These are phyloP conservation scores for Ecytonucleospora hepatopenaei DNA, from an alignment of 371 early-diverging fungal species.

Conservation along the genomic window DNA sequence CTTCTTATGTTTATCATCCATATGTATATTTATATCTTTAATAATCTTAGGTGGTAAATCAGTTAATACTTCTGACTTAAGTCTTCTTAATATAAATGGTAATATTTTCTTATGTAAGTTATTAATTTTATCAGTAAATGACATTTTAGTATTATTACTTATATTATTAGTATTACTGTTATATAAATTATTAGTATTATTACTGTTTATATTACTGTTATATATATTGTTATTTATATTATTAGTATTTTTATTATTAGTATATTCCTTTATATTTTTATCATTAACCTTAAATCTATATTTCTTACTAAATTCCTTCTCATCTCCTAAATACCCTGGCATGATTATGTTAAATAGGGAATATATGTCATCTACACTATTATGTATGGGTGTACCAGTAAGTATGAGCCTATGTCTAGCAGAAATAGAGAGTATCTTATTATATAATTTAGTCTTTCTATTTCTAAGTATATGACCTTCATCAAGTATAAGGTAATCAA, in stretches of 20 bases:
- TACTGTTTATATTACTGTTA: too few relatives aligned
- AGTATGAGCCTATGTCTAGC: slow-evolving; percentile 69
- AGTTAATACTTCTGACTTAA: slow-evolving; percentile 90
- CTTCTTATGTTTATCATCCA: slow-evolving; percentile 66
- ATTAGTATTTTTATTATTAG: slow-evolving; percentile 9
- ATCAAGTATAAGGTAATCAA: slow-evolving; percentile 90
- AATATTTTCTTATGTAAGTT: slow-evolving; percentile 83
- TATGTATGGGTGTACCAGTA: slow-evolving; percentile 97
- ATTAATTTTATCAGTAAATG: slow-evolving; percentile 63
- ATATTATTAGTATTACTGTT: slow-evolving; percentile 21
- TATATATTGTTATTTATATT: too few relatives aligned
- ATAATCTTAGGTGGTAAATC: slow-evolving; percentile 98
- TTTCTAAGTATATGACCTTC: slow-evolving; percentile 98
- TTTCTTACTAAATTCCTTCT: slow-evolving; percentile 40
- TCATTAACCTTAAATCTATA: slow-evolving; percentile 62
- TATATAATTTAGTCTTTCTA: slow-evolving; percentile 76
- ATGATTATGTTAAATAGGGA: slow-evolving; percentile 75
- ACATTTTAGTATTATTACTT: slow-evolving; percentile 50
- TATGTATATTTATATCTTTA: slow-evolving; percentile 83
- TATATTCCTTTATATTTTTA: slow-evolving; percentile 17
- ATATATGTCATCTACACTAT: slow-evolving; percentile 62
- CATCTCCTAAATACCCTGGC: slow-evolving; percentile 67
- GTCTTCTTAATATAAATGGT: slow-evolving; percentile 83
- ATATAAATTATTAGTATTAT: slow-evolving; percentile 15
- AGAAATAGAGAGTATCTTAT: slow-evolving; percentile 69